A percentile compares a stretch with the other conserved stretches of the same genome.
These are phyloP conservation scores for Russula ochroleuca DNA, from an alignment of 768 basidiomycete species.

Conservation along the genomic window DNA sequence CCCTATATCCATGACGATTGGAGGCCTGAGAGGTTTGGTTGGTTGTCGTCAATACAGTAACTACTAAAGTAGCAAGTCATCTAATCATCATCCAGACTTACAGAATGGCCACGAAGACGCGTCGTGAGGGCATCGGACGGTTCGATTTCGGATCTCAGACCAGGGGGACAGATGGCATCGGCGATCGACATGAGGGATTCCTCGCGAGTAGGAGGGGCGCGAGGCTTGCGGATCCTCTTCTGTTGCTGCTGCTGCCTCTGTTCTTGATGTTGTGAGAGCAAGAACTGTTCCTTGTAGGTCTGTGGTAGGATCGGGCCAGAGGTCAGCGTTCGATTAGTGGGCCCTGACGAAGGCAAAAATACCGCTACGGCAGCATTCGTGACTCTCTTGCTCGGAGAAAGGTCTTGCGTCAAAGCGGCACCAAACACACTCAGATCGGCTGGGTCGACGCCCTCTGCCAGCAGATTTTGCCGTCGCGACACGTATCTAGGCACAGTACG, in stretches of 20 bases:
- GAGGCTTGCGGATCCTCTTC: neutral
- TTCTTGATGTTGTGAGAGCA: neutral
- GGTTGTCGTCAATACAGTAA: neutral
- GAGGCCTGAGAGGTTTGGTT: too few species aligned
- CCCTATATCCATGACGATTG: conserved; percentile 12
- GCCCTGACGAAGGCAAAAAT: neutral
- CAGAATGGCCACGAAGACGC: conserved; percentile 15
- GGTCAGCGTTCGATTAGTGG: neutral
- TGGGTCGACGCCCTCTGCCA: conserved; percentile 4
- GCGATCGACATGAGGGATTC: conserved; percentile 16
- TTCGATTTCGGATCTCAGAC: neutral
- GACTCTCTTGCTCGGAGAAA: conserved; percentile 6
- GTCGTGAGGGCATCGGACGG: neutral
- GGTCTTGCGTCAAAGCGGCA: conserved; percentile 1
- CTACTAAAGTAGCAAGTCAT: neutral
- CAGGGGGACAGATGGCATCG: conserved; percentile 10
- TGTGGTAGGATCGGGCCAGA: neutral
- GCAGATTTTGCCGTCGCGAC: neutral
- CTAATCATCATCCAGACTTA: neutral
- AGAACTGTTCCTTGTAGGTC: conserved; percentile 17
- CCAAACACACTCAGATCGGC: conserved; percentile 8
- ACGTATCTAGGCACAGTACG: neutral
- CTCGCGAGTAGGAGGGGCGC: neutral
- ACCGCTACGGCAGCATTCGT: conserved; percentile 12
- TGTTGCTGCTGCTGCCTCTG: neutral